A percentile compares a stretch with the other conserved stretches of the same genome.
Conservation (phyloP, 768 basidiomycete species). For the Lactarius hengduanensis region DNA sequence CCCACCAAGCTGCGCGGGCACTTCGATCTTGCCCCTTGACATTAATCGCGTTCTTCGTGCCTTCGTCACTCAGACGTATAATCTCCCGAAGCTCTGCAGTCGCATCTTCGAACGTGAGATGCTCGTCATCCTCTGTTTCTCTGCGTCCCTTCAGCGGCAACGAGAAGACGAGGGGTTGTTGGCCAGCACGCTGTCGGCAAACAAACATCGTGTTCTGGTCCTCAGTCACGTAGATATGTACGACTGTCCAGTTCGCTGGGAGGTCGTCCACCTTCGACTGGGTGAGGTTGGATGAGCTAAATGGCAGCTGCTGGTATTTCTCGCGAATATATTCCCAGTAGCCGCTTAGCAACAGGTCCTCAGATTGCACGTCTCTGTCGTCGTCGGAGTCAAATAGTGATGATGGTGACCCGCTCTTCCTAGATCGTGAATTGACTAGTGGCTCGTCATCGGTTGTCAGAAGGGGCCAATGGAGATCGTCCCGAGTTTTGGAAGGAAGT, state of each 20-base stretch:
- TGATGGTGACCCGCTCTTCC: constrained; percentile 29
- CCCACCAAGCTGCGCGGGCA: constrained; percentile 84
- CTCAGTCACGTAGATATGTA: constrained; percentile 80
- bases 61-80: constrained; percentile 72
- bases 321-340: constrained; percentile 64
- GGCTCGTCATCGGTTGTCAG: constrained; percentile 47
- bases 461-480: constrained; percentile 77
- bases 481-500: constrained; percentile 45
- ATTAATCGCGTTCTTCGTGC: constrained; percentile 66
- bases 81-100: constrained; percentile 75
- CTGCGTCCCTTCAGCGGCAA: constrained; percentile 83
- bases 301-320: constrained; percentile 50
- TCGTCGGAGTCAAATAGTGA: constrained; percentile 35
- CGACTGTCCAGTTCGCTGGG: constrained; percentile 77
- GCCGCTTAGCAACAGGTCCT: constrained; percentile 38
- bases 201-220: constrained; percentile 83
- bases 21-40: constrained; percentile 66
- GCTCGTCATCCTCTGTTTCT: constrained; percentile 67
- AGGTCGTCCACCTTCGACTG: constrained; percentile 46
- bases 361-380: constrained; percentile 40
- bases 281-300: constrained; percentile 45
- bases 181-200: constrained; percentile 65
- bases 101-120: constrained; percentile 75
- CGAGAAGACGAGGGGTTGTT: constrained; percentile 76
- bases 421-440: constrained; percentile 32